These are phyloP conservation scores for Termitomyces bulborhizus DNA, from an alignment of 768 basidiomycete genomes.

Conservation along the genomic window DNA sequence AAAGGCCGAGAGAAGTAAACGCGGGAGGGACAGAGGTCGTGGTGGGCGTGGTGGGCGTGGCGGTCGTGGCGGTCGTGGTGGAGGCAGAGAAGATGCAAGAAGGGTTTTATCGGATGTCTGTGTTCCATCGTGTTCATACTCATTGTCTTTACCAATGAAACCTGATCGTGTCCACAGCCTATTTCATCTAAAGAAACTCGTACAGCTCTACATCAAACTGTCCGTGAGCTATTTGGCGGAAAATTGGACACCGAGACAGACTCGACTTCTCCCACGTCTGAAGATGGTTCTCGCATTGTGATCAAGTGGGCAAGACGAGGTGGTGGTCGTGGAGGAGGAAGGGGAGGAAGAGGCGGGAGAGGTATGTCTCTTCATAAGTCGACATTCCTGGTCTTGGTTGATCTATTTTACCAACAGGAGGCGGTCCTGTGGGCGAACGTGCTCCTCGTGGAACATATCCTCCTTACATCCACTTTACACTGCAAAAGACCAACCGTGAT, in stretches of 20 bases:
- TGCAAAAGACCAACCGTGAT: conserved; percentile 97
- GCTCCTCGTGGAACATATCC: conserved; percentile 61
- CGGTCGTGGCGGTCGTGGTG: conserved; percentile 25
- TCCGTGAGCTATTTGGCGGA: conserved; percentile 78
- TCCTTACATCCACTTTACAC: conserved; percentile 91
- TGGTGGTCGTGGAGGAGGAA: conserved; percentile 41
- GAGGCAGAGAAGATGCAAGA: conserved; percentile 55
- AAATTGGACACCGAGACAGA: conserved; percentile 84
- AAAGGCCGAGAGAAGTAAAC: conserved; percentile 24
- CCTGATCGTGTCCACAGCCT: conserved; percentile 43
- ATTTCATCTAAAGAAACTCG: conserved; percentile 78
- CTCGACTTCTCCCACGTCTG: conserved; percentile 35
- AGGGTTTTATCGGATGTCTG: conserved; percentile 80
- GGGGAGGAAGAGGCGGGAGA: conserved; percentile 39
- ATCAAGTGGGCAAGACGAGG: conserved; percentile 71
- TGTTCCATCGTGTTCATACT: conserved; percentile 18
- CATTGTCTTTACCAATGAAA: conserved; percentile 5
- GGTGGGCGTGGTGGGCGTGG: conserved; percentile 31
- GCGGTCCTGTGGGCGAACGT: conserved; percentile 28
- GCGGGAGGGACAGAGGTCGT: conserved; percentile 38
- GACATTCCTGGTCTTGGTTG: background rate
- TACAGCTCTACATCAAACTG: conserved; percentile 72
- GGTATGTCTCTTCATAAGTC: conserved; percentile 9
- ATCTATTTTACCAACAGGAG: background rate
- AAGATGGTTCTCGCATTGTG: conserved; percentile 69